Evolutionary conservation across 805 yeast species (phyloP).

Genomic region (Candida awuae): DNA sequence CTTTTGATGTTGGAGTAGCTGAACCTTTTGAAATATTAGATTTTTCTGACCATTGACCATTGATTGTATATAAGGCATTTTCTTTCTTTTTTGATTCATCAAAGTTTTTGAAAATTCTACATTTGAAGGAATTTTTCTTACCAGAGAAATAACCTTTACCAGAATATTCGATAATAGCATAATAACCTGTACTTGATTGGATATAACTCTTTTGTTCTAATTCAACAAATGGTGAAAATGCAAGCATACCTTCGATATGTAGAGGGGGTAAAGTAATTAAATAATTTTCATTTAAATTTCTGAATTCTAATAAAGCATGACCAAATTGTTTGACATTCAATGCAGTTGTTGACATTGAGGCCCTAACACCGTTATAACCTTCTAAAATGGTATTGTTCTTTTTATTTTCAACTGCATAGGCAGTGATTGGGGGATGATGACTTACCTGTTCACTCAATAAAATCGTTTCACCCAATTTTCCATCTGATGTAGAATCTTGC

Average conservation of each 20-base stretch:
- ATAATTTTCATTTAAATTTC: conserved; percentile 57
- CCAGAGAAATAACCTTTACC: conserved; percentile 96
- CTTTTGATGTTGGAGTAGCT: conserved; percentile 35
- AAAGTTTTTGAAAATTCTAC: conserved; percentile 57
- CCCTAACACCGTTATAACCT: conserved; percentile 86
- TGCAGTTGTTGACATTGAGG: conserved; percentile 69
- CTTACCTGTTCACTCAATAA: conserved; percentile 87
- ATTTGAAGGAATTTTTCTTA: conserved; percentile 87
- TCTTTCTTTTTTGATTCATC: conserved; percentile 42
- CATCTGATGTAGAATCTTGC: conserved; percentile 44
- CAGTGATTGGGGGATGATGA: conserved; percentile 98
- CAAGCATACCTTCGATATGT: conserved; percentile 87
- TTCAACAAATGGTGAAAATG: conserved; percentile 92
- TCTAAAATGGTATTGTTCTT: conserved; percentile 60
- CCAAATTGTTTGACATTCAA: conserved; percentile 88
- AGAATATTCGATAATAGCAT: conserved; percentile 64
- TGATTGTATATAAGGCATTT: conserved; percentile 67
- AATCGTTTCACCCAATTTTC: conserved; percentile 63
- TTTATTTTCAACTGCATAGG: conserved; percentile 72
- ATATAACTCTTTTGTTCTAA: conserved; percentile 83
- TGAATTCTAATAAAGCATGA: conserved; percentile 68
- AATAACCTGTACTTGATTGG: conserved; percentile 72
- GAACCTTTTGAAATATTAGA: conserved; percentile 58
- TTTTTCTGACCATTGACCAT: conserved; percentile 88
- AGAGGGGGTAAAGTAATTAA: conserved; percentile 86